Evolutionary conservation across 208 protist genomes (phyloP), one percentile per base, ranked within the genome.

Genomic region (Trypanosoma brucei): DNA sequence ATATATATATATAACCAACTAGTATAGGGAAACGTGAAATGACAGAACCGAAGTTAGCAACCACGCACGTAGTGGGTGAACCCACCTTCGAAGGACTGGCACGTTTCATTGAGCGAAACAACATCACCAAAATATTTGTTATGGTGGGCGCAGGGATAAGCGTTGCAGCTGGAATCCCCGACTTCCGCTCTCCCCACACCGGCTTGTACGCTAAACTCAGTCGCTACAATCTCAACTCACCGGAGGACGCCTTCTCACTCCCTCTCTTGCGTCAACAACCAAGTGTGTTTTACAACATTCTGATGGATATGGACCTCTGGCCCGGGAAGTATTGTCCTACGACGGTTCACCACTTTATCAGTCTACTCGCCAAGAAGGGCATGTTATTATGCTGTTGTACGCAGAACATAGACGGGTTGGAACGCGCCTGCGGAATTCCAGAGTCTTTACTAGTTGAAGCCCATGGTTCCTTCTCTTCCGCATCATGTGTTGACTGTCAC

Each of bases 351-450:
- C 66, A 96, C 61, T 98, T 99, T 62, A 86, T 99, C 8, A 79
- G 80, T 51, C 70, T 98, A 3, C 78, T 99, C 36, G 53, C 83
- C 0, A 83, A 98, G 11, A 91, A 98, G 58, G 92, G 91, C 2
- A 55, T 91, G 13, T 75, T 99, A 48, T 75, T 97, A 38, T 76
- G 94, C 22, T 90, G 86, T 49, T 99, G 95, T 68, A 98, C 97
- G 48, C 97, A 99, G 62, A 99, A 99, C 81, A 98, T 98, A 65
- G 97, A 99, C 62, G 83, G 82, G 0, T 80, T 99, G 1, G 96
- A 99, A 62, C 46, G 66, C 48, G 63, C 68, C 0, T 85, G 90
- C 1, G 95, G 96, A 0, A 55, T 98, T 1, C 76, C 88, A 34
- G 56, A 58, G 22, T 57, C 87, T 13, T 69, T 85, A 3, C 71